phyloP scores from a whole-genome alignment of 2,329 filamentous ascomycete species.

The Fusarium staphyleae region DNA sequence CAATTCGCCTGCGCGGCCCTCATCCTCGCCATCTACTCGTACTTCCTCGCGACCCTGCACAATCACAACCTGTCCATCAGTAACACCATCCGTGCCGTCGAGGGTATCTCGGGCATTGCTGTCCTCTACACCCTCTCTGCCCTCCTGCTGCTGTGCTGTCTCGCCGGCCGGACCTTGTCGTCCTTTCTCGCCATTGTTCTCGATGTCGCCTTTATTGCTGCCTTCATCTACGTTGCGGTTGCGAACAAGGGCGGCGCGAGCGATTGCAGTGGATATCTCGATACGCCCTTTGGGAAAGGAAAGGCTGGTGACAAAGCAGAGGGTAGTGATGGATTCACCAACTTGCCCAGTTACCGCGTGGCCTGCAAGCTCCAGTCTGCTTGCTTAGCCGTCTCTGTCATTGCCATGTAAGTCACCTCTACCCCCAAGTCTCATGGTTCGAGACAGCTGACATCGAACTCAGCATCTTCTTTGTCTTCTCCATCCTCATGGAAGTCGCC shows the following conservation, averaged over 20 bases:
- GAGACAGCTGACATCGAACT: not conserved
- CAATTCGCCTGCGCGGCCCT: slow-evolving; percentile 76
- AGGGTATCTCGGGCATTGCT: slow-evolving; percentile 77
- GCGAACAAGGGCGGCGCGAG: slow-evolving; percentile 73
- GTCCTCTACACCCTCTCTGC: slow-evolving; percentile 77
- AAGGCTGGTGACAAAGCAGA: slow-evolving; percentile 58
- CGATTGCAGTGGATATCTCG: slow-evolving; percentile 66
- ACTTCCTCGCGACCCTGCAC: slow-evolving; percentile 78
- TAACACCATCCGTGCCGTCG: slow-evolving; percentile 73
- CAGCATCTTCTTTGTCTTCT: slow-evolving; percentile 77
- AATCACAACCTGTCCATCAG: slow-evolving; percentile 70
- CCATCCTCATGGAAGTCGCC: slow-evolving; percentile 71
- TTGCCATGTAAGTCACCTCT: slow-evolving; percentile 67
- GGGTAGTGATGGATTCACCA: slow-evolving; percentile 55
- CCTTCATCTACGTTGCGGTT: slow-evolving; percentile 82
- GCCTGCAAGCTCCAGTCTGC: slow-evolving; percentile 81
- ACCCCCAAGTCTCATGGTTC: not conserved
- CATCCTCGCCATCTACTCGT: slow-evolving; percentile 80
- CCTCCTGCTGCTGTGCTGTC: slow-evolving; percentile 77
- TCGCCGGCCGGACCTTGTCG: slow-evolving; percentile 77
- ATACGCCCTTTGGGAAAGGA: slow-evolving; percentile 74
- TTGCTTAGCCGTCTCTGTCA: slow-evolving; percentile 78
- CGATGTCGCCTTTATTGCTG: slow-evolving; percentile 77
- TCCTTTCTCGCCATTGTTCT: slow-evolving; percentile 76
- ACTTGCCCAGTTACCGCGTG: slow-evolving; percentile 54